Percentiles rank a stretch among this genome's conserved stretches.
phyloP scores from a whole-genome alignment of 2,329 filamentous ascomycete genomes.

The Taxawa tesnikishii region DNA sequence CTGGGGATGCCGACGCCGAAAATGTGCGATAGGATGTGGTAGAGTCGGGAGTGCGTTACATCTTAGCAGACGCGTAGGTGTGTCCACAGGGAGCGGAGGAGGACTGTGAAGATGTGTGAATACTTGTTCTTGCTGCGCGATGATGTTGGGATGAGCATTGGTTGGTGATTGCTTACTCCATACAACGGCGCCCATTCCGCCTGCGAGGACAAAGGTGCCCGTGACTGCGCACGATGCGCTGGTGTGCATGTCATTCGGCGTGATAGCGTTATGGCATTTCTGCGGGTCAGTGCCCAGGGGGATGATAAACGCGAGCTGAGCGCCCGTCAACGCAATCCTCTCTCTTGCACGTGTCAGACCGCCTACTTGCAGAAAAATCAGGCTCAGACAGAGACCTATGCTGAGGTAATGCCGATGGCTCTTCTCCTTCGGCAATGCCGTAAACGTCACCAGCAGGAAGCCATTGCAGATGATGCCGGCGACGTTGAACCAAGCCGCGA shows the following conservation, averaged over 20 bases:
- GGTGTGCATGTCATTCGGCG: slow-evolving; percentile 68
- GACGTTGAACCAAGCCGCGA: slow-evolving; percentile 68
- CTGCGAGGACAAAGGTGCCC: slow-evolving; percentile 62
- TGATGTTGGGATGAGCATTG: too few relatives aligned
- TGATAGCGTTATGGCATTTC: slow-evolving; percentile 71
- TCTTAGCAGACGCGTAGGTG: slow-evolving; percentile 23
- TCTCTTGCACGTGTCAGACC: not conserved
- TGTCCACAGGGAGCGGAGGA: slow-evolving; percentile 21
- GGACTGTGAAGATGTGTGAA: too few relatives aligned
- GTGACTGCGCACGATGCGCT: slow-evolving; percentile 69
- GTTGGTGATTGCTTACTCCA: too few relatives aligned
- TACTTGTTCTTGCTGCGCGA: too few relatives aligned
- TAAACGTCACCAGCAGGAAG: slow-evolving; percentile 66
- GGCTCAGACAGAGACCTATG: slow-evolving; percentile 60
- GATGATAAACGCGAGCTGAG: slow-evolving; percentile 69
- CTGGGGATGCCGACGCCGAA: slow-evolving; percentile 16
- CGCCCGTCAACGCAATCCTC: slow-evolving; percentile 1
- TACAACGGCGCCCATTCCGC: slow-evolving; percentile 65
- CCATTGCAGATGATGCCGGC: slow-evolving; percentile 56
- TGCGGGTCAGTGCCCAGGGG: slow-evolving; percentile 60
- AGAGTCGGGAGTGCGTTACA: slow-evolving; percentile 14
- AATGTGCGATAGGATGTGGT: slow-evolving; percentile 15
- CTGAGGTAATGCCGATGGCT: slow-evolving; percentile 82
- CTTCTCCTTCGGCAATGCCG: slow-evolving; percentile 65
- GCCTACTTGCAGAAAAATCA: slow-evolving; percentile 64